Evolutionary conservation across 139 green algal species (phyloP).

Genomic region (Coelastrella sp.): DNA sequence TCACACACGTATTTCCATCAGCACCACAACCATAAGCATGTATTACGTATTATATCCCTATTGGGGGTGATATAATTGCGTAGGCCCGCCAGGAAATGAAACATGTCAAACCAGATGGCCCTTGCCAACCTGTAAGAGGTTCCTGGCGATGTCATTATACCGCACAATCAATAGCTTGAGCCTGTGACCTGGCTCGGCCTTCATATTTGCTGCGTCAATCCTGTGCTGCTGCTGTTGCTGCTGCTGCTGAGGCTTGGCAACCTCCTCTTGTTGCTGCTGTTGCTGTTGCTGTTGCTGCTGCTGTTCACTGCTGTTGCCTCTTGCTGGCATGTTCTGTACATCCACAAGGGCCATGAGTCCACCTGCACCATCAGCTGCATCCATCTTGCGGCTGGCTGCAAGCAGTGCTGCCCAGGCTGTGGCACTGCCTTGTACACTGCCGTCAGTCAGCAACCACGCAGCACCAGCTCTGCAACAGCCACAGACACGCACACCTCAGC

Average conservation of each 20-base stretch:
- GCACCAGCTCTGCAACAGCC: not conserved
- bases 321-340: not conserved
- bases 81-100: no score
- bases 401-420: constrained; percentile 22
- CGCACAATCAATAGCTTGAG: constrained; percentile 20
- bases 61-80: no score
- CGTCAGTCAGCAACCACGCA: constrained; percentile 34
- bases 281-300: constrained; percentile 40
- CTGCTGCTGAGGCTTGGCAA: not conserved
- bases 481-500: no score
- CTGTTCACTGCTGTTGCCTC: not conserved
- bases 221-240: constrained; percentile 13
- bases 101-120: no score
- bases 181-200: not conserved
- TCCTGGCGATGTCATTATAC: constrained; percentile 4
- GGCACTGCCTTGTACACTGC: not conserved
- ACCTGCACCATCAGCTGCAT: constrained; percentile 20
- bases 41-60: no score
- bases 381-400: constrained; percentile 11
- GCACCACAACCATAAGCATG: no score
- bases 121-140: constrained; percentile 27
- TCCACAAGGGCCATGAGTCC: constrained; percentile 27
- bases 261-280: constrained; percentile 1
- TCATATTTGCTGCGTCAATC: not conserved
- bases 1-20: no score